These are phyloP conservation scores for Colletotrichum sp. DNA, from an alignment of 2,329 filamentous ascomycete genomes.

Conservation along the genomic window DNA sequence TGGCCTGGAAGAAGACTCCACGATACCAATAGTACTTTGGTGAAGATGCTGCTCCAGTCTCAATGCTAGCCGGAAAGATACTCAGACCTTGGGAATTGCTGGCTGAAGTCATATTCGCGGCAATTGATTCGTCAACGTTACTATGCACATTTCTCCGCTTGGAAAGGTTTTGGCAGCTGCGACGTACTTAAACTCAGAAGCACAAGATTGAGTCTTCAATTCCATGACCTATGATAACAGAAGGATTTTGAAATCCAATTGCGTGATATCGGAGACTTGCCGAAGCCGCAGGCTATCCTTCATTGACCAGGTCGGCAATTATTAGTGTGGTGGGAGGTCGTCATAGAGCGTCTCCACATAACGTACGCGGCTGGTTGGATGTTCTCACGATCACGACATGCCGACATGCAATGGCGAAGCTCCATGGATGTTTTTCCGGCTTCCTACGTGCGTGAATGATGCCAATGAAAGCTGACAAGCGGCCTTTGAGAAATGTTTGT, in stretches of 20 bases:
- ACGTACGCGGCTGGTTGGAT: background rate
- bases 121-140: background rate
- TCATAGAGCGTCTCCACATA: background rate
- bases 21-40: slow-evolving; percentile 25
- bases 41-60: background rate
- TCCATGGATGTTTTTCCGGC: background rate
- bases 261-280: background rate
- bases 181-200: background rate
- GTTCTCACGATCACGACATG: background rate
- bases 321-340: background rate
- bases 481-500: background rate
- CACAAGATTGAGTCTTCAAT: background rate
- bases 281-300: background rate
- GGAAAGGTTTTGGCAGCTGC: background rate
- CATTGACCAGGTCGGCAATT: background rate
- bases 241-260: background rate
- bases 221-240: no score
- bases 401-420: background rate
- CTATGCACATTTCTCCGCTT: background rate
- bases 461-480: background rate
- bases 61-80: background rate
- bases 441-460: background rate
- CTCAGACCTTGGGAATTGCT: no score
- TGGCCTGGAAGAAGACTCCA: slow-evolving; percentile 32
- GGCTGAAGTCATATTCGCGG: background rate